Conservation (phyloP, 2,329 filamentous ascomycete genomes). For the Helotiales sp. region DNA sequence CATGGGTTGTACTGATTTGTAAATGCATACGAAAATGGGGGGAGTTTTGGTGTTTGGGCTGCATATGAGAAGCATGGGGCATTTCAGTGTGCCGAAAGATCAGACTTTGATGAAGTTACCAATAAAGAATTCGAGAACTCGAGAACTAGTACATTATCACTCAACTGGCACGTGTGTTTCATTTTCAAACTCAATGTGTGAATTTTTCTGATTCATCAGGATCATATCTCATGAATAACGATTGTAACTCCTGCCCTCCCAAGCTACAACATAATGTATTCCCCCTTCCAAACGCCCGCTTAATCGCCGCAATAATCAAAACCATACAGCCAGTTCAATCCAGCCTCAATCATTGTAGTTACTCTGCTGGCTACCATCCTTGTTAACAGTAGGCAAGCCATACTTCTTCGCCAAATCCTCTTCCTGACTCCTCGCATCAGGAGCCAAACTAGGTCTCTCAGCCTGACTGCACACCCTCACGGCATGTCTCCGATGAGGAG, state of each 20-base stretch:
- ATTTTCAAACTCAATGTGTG: too few relatives aligned
- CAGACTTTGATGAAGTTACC: conserved; percentile 8
- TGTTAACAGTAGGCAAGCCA: conserved; percentile 56
- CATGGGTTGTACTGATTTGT: conserved; percentile 38
- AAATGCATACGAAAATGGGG: neutral
- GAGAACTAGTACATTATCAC: neutral
- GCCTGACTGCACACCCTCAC: conserved; percentile 45
- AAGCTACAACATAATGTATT: neutral
- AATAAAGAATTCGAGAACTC: neutral
- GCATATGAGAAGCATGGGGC: conserved; percentile 25
- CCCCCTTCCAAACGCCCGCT: conserved; percentile 7
- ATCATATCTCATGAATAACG: conserved; percentile 10
- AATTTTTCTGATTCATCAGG: too few relatives aligned
- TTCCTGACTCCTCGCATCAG: conserved; percentile 54
- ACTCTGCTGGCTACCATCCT: conserved; percentile 58
- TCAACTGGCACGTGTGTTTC: too few relatives aligned
- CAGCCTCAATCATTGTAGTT: conserved; percentile 60
- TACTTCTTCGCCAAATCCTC: conserved; percentile 55
- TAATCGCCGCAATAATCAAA: conserved; percentile 1
- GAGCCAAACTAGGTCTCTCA: conserved; percentile 41
- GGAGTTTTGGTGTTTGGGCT: conserved; percentile 34
- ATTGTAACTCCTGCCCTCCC: neutral
- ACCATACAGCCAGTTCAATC: neutral
- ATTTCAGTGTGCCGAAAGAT: conserved; percentile 7
- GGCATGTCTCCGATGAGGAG: conserved; percentile 60